A percentile compares a stretch with the other conserved stretches of the same genome.
Conservation (phyloP, 495 filamentous ascomycete genomes). For the Aspergillus sclerotiicarbonarius region DNA sequence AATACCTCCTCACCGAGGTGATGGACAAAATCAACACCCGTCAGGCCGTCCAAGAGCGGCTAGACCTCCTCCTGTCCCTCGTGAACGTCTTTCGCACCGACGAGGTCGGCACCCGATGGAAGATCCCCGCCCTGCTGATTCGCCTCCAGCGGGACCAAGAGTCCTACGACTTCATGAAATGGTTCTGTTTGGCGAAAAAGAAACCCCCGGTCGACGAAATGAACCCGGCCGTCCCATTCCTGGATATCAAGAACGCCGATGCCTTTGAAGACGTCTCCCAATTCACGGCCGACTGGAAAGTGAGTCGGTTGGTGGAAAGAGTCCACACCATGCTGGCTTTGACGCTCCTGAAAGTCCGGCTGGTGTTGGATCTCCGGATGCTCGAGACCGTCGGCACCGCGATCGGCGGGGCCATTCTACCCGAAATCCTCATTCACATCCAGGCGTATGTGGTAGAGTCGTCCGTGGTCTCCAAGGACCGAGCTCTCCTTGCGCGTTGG, state of each 20-base stretch:
- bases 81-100: constrained; percentile 25
- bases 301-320: not conserved
- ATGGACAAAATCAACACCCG: not conserved
- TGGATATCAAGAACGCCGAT: constrained; percentile 29
- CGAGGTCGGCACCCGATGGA: constrained; percentile 41
- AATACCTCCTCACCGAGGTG: not conserved
- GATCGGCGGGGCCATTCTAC: not conserved
- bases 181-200: constrained; percentile 32
- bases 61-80: not conserved
- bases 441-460: not conserved
- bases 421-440: not conserved
- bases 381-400: not conserved
- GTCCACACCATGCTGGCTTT: not conserved
- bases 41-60: not conserved
- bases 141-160: constrained; percentile 51
- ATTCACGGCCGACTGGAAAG: not conserved
- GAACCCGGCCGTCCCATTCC: constrained; percentile 27
- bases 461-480: not conserved
- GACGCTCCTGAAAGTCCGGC: not conserved
- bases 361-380: not conserved
- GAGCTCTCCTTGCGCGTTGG: not conserved
- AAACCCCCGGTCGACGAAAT: constrained; percentile 33
- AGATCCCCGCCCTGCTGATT: constrained; percentile 43
- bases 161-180: constrained; percentile 56
- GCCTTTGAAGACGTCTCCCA: constrained; percentile 18